Evolutionary conservation across 1,284 basidiomycete genomes (phyloP).

Genomic region (Pseudozyma thailandica): DNA sequence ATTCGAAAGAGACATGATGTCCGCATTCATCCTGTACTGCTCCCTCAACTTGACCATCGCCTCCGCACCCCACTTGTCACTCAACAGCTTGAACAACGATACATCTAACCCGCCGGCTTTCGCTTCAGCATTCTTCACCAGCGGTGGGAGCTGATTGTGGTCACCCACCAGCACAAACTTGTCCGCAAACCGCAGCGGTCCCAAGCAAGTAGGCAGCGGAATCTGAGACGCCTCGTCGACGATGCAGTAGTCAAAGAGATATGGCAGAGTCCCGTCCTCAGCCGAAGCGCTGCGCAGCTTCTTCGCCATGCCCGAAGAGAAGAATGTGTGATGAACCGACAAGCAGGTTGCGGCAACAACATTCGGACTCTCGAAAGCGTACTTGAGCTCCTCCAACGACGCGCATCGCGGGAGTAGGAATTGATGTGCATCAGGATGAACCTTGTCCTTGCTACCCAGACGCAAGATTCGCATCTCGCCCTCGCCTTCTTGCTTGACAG

Average conservation of each 20-base stretch:
- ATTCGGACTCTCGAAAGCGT: conserved; percentile 83
- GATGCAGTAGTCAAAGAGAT: conserved; percentile 93
- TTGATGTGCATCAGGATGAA: conserved; percentile 71
- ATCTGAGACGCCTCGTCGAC: conserved; percentile 99
- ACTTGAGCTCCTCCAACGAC: conserved; percentile 72
- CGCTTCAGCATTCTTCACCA: conserved; percentile 82
- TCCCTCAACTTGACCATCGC: conserved; percentile 83
- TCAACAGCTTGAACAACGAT: conserved; percentile 87
- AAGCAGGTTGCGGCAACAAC: conserved; percentile 96
- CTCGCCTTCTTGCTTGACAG: neutral
- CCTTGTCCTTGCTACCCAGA: conserved; percentile 91
- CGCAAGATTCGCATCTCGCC: conserved; percentile 74
- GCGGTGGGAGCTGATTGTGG: conserved; percentile 90
- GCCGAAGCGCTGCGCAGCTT: conserved; percentile 66
- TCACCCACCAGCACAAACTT: conserved; percentile 95
- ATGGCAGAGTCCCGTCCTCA: conserved; percentile 67
- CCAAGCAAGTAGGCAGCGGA: conserved; percentile 92
- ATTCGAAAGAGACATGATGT: conserved; percentile 95
- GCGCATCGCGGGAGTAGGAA: conserved; percentile 74
- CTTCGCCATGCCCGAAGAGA: conserved; percentile 72
- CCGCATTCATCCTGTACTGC: conserved; percentile 96
- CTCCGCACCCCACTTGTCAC: conserved; percentile 79
- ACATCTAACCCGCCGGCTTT: conserved; percentile 83
- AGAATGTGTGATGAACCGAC: conserved; percentile 87
- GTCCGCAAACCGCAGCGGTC: conserved; percentile 87